phyloP scores from a whole-genome alignment of 371 early-diverging fungal species.

The Nematocida minor region DNA sequence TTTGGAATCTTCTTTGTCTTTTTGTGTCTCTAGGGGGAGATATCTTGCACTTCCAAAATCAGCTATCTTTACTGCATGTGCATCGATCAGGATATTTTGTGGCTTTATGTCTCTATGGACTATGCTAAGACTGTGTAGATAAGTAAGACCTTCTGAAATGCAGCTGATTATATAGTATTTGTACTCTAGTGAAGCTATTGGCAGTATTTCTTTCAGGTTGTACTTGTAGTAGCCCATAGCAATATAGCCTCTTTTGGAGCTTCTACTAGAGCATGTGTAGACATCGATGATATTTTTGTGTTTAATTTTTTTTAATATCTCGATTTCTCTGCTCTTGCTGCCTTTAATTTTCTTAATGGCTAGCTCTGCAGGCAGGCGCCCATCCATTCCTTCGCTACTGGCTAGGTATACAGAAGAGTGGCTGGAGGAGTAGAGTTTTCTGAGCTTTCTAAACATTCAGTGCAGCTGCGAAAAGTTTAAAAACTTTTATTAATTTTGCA shows the following conservation, averaged over 20 bases:
- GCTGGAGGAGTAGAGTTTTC: neutral
- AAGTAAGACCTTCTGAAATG: constrained; percentile 81
- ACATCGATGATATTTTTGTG: neutral
- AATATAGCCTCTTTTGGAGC: neutral
- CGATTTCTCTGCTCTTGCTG: neutral
- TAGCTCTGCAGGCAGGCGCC: neutral
- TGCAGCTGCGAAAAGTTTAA: neutral
- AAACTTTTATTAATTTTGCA: neutral
- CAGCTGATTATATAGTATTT: constrained; percentile 94
- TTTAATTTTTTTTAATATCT: neutral
- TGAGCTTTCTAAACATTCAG: neutral
- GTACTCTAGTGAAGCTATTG: constrained; percentile 82
- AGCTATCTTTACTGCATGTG: constrained; percentile 77
- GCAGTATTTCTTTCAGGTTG: constrained; percentile 85
- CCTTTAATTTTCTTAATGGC: neutral
- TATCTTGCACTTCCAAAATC: constrained; percentile 79
- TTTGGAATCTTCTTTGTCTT: constrained; percentile 72
- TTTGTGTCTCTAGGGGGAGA: constrained; percentile 79
- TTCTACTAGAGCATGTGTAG: neutral
- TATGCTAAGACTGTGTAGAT: constrained; percentile 80
- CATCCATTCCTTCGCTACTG: too few species aligned
- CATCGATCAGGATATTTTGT: constrained; percentile 83
- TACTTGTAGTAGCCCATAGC: constrained; percentile 68
- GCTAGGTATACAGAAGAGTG: neutral
- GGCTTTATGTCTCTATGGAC: constrained; percentile 97